Conservation (phyloP, 192 early-diverging fungal genomes). For the Cladochytrium replicatum region DNA sequence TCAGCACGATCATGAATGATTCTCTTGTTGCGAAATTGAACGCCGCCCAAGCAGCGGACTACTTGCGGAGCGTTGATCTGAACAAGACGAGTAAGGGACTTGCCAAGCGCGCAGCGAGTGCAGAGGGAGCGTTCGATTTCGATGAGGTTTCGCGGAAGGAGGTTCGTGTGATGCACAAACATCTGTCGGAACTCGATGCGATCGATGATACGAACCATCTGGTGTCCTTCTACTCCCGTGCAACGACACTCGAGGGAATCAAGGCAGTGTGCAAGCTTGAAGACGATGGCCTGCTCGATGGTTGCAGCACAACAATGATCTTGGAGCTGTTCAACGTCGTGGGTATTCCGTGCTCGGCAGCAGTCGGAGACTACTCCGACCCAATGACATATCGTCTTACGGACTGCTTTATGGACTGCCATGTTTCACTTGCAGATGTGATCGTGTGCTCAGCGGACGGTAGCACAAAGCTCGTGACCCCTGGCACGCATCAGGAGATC, state of each 20-base stretch:
- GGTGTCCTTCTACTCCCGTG: slow-evolving; percentile 21
- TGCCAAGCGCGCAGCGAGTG: slow-evolving; percentile 13
- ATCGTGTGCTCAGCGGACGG: slow-evolving; percentile 8
- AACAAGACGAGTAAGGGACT: slow-evolving; percentile 17
- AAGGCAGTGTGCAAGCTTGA: slow-evolving; percentile 17
- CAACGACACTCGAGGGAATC: slow-evolving; percentile 23
- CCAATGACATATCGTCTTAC: slow-evolving; percentile 20
- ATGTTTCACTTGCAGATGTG: slow-evolving; percentile 13
- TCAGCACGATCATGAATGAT: slow-evolving; percentile 18
- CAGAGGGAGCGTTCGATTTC: slow-evolving; percentile 14
- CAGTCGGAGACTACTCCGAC: slow-evolving; percentile 19
- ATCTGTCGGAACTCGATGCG: slow-evolving; percentile 16
- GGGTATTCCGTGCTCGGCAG: too few species aligned
- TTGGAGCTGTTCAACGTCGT: slow-evolving; percentile 27
- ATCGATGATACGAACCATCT: slow-evolving; percentile 19
- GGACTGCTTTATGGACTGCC: slow-evolving; percentile 11
- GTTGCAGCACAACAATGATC: slow-evolving; percentile 2
- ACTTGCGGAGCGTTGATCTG: slow-evolving; percentile 11
- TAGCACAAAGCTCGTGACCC: slow-evolving; percentile 3
- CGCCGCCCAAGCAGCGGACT: slow-evolving; percentile 21
- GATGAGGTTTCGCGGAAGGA: slow-evolving; percentile 13
- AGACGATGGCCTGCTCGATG: slow-evolving; percentile 11
- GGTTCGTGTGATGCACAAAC: slow-evolving; percentile 11
- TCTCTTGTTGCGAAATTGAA: slow-evolving; percentile 12
- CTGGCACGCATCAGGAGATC: slow-evolving; percentile 13